phyloP scores from a whole-genome alignment of 768 basidiomycete genomes.

The Neoboletus brunneissimus region DNA sequence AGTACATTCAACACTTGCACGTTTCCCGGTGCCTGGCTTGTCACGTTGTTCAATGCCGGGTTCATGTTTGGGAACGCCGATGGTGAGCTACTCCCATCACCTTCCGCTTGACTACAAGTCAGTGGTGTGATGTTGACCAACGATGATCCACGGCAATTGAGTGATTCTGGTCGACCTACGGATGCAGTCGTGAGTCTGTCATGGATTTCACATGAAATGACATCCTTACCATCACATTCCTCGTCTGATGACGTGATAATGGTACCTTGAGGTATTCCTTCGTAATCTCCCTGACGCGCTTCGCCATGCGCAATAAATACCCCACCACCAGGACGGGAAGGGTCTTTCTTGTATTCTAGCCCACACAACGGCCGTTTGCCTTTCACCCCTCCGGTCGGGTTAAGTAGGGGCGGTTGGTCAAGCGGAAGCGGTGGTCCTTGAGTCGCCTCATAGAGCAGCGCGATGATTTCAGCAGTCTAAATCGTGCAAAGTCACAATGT shows the following conservation, averaged over 20 bases:
- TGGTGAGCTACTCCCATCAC: slow-evolving; percentile 23
- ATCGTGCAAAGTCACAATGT: neutral
- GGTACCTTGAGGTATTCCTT: slow-evolving; percentile 54
- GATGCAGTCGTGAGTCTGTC: slow-evolving; percentile 2
- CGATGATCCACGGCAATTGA: slow-evolving; percentile 30
- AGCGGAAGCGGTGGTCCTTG: slow-evolving; percentile 60
- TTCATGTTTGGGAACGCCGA: slow-evolving; percentile 58
- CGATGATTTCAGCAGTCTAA: slow-evolving; percentile 90
- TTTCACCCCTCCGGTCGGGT: slow-evolving; percentile 75
- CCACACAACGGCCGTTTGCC: slow-evolving; percentile 49
- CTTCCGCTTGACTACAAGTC: slow-evolving; percentile 26
- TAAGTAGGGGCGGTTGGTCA: slow-evolving; percentile 61
- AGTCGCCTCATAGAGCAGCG: slow-evolving; percentile 90
- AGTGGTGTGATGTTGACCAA: slow-evolving; percentile 60
- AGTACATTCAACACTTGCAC: slow-evolving; percentile 79
- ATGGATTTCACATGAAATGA: slow-evolving; percentile 13
- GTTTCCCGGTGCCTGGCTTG: slow-evolving; percentile 39
- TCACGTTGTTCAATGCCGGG: slow-evolving; percentile 62
- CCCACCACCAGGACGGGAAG: slow-evolving; percentile 80
- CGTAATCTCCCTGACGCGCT: slow-evolving; percentile 43
- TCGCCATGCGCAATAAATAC: slow-evolving; percentile 69
- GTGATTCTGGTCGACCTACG: slow-evolving; percentile 16
- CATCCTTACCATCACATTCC: slow-evolving; percentile 49
- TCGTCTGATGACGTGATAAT: slow-evolving; percentile 51
- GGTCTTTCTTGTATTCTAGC: slow-evolving; percentile 76